A percentile compares a stretch with the other conserved stretches of the same genome.
These are phyloP conservation scores for Didymellaceae sp. DNA, from an alignment of 2,329 filamentous ascomycete genomes.

Conservation along the genomic window DNA sequence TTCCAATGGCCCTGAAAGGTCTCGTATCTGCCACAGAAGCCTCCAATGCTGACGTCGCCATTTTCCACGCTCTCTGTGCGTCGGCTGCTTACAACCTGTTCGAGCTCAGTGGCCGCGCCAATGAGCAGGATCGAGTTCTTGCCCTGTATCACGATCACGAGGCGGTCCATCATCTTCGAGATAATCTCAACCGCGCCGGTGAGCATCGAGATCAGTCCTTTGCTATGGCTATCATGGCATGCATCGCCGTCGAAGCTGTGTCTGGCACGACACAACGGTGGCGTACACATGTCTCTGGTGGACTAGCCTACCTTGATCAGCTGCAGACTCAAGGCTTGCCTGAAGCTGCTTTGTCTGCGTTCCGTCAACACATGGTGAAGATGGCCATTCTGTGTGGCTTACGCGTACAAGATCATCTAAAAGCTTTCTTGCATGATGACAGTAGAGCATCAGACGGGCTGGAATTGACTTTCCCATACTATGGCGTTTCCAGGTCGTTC, in stretches of 20 bases:
- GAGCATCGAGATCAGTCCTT: conserved; percentile 20
- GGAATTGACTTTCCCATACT: conserved; percentile 18
- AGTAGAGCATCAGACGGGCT: conserved; percentile 14
- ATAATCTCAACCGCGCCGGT: conserved; percentile 13
- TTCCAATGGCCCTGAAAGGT: conserved; percentile 22
- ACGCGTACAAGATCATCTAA: conserved; percentile 8
- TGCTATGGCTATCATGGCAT: conserved; percentile 23
- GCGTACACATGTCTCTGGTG: conserved; percentile 22
- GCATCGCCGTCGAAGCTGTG: conserved; percentile 19
- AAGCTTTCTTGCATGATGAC: conserved; percentile 14
- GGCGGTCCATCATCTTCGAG: conserved; percentile 17
- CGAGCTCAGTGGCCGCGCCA: conserved; percentile 10
- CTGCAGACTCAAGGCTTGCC: conserved; percentile 15
- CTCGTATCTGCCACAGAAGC: conserved; percentile 5
- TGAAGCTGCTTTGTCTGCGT: conserved; percentile 8
- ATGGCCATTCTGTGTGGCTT: conserved; percentile 21
- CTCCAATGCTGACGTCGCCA: conserved; percentile 18
- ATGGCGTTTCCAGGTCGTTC: conserved; percentile 16
- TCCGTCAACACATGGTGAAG: conserved; percentile 20
- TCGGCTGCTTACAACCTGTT: conserved; percentile 21
- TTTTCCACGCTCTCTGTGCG: conserved; percentile 21
- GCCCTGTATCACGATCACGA: conserved; percentile 19
- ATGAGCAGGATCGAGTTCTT: conserved; percentile 14
- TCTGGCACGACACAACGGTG: conserved; percentile 20
- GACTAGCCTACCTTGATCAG: conserved; percentile 14